Evolutionary conservation across 805 yeast genomes (phyloP).

Genomic region (Gaillardinia entomophila): DNA sequence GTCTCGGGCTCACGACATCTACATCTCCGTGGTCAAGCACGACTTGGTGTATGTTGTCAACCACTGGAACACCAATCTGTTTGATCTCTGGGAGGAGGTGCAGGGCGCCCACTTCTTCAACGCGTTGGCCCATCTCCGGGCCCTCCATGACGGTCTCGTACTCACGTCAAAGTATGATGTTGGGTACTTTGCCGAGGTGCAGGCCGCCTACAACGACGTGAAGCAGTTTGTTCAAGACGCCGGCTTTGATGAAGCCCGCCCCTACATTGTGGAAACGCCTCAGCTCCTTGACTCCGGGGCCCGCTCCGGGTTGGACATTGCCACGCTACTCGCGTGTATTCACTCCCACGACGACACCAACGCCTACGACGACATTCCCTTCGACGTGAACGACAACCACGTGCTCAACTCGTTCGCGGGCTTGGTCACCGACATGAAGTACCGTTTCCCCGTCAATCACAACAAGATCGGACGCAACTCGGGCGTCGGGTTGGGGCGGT

Average conservation of each 20-base stretch:
- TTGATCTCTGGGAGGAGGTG: slow-evolving; percentile 93
- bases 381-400: slow-evolving; percentile 51
- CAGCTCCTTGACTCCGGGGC: slow-evolving; percentile 25
- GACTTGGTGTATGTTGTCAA: slow-evolving; percentile 61
- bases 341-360: slow-evolving; percentile 37
- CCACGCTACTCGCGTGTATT: slow-evolving; percentile 52
- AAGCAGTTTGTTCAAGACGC: slow-evolving; percentile 32
- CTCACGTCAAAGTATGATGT: slow-evolving; percentile 23
- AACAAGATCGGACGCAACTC: slow-evolving; percentile 23
- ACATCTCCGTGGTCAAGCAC: slow-evolving; percentile 50
- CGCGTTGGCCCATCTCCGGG: slow-evolving; percentile 63
- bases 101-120: slow-evolving; percentile 76
- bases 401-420: slow-evolving; percentile 60
- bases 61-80: slow-evolving; percentile 63
- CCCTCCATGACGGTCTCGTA: slow-evolving; percentile 52
- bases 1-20: slow-evolving; percentile 26
- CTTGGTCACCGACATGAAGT: slow-evolving; percentile 62
- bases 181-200: slow-evolving; percentile 22
- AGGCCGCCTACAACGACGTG: slow-evolving; percentile 25
- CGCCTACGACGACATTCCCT: slow-evolving; percentile 47
- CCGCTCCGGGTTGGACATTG: slow-evolving; percentile 76
- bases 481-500: slow-evolving; percentile 79
- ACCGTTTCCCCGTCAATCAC: slow-evolving; percentile 73
- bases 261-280: slow-evolving; percentile 72
- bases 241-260: slow-evolving; percentile 34